A percentile compares a stretch with the other conserved stretches of the same genome.
Evolutionary conservation across 1,284 basidiomycete genomes (phyloP).

Genomic region (Neonothopanus nambi): DNA sequence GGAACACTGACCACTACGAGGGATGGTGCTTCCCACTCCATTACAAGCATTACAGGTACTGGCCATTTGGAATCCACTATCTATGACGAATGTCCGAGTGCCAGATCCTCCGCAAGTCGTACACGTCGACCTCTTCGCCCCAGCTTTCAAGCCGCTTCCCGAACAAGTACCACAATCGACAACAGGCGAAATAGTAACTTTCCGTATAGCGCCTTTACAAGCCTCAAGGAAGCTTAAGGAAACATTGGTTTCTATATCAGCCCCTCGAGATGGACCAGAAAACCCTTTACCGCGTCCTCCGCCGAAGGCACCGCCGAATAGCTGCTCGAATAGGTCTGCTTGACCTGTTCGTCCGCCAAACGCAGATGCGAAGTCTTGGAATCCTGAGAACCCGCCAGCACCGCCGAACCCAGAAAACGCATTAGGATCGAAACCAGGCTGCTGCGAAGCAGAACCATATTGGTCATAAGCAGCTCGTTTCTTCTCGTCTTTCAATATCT

Average conservation of each 20-base stretch:
- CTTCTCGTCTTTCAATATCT: constrained; percentile 93
- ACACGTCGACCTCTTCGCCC: constrained; percentile 85
- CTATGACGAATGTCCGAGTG: constrained; percentile 87
- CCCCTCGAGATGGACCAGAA: constrained; percentile 64
- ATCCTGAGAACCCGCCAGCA: constrained; percentile 63
- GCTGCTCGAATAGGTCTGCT: constrained; percentile 84
- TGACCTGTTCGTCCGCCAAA: constrained; percentile 61
- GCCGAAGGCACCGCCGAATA: constrained; percentile 72
- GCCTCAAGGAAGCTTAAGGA: constrained; percentile 90
- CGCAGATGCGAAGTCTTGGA: constrained; percentile 68
- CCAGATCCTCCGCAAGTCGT: constrained; percentile 85
- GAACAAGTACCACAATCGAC: constrained; percentile 85
- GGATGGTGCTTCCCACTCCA: constrained; percentile 83
- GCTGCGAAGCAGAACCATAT: constrained; percentile 92
- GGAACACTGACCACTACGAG: constrained; percentile 78
- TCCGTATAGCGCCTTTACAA: constrained; percentile 85
- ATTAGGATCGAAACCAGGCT: constrained; percentile 92
- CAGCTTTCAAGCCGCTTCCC: constrained; percentile 85
- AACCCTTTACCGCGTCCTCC: constrained; percentile 42
- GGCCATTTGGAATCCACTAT: constrained; percentile 97
- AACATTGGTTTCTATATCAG: constrained; percentile 82
- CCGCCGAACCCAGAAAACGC: constrained; percentile 54
- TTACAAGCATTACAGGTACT: constrained; percentile 86
- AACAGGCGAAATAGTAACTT: constrained; percentile 80
- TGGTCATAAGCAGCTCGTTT: constrained; percentile 93